Base-by-base conservation (phyloP, 2,329 filamentous ascomycete species). In the Fusarium avenaceum region DNA sequence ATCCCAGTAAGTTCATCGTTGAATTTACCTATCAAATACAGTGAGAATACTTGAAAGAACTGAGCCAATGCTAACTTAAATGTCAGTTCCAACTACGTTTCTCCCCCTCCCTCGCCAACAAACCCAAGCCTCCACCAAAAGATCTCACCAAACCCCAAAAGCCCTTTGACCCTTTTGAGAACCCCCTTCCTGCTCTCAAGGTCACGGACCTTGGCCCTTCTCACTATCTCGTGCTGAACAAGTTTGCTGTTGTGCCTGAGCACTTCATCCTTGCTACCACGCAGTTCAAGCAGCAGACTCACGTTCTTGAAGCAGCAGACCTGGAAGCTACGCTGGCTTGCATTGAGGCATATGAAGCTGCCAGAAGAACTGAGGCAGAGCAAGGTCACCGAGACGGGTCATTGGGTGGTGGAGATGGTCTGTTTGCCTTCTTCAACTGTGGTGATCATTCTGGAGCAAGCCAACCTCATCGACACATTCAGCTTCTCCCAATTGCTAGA, bases 211-310 rank as follows among this genome's bases (percentile, higher is more conserved):
- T 91, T 9, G 81, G 80, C 2, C 80, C 86, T 1, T 76, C 80
- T 10, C 90, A 93, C 76, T 83, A 85, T 60, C 82, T 93, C 42
- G 87, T 93, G 2, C 81, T 93, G 40, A 93, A 93, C 82, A 93
- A 93, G 77, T 93, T 91, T 71, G 90, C 91, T 48, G 79, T 93
- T 48, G 89, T 92, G 33, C 85, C 86, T 0, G 84, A 89, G 71
- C 91, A 93, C 78, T 92, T 91, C 75, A 92, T 93, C 69, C 83
- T 93, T 47, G 86, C 88, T 0, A 93, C 91, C 0, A 85, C 80
- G n/a, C 76, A 80, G 2, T 88, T 89, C 75, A 86, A 87, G 74
- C 80, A 81, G n/a, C 91, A 93, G 80, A 89, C 87, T 3, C 81
- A 90, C 67, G 74, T 89, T 7, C 82, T 93, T 3, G 88, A 89